A percentile compares a stretch with the other conserved stretches of the same genome.
Evolutionary conservation across 257 asterid species (phyloP).

Genomic region (Ballota nigra): DNA sequence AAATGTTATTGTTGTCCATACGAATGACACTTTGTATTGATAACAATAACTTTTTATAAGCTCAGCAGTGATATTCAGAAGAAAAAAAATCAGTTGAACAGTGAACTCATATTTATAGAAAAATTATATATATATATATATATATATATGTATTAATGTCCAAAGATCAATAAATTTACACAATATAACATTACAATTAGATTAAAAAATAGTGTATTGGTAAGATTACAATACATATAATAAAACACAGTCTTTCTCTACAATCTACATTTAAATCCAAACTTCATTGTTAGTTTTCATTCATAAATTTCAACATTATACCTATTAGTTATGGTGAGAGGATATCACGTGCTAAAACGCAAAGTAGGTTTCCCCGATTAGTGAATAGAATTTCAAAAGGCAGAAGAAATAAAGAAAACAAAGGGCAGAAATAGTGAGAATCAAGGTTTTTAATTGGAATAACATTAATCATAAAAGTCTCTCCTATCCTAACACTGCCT

Average conservation of each 20-base stretch:
- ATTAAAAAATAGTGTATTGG: not conserved
- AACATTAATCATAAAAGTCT: slow-evolving; percentile 45
- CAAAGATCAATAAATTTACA: no score
- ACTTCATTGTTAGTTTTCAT: not conserved
- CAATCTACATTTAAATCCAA: not conserved
- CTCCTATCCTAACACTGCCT: slow-evolving; percentile 47
- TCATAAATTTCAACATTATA: not conserved
- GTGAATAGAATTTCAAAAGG: not conserved
- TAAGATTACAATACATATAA: no score
- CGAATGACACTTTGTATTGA: no score
- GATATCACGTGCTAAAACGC: not conserved
- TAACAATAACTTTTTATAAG: no score
- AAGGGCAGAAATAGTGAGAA: not conserved
- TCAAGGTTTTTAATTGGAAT: slow-evolving; percentile 23
- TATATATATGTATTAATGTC: no score
- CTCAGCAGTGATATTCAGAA: no score
- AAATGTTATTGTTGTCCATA: no score
- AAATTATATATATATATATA: no score
- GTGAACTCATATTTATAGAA: no score
- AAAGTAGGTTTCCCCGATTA: not conserved
- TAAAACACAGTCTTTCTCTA: not conserved
- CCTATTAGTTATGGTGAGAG: not conserved
- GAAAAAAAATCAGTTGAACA: no score
- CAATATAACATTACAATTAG: no score
- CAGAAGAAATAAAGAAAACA: not conserved